Percentiles rank a stretch among this genome's conserved stretches.
These are phyloP conservation scores for Plasmopara viticola DNA, from an alignment of 352 stramenopile species.

Conservation along the genomic window DNA sequence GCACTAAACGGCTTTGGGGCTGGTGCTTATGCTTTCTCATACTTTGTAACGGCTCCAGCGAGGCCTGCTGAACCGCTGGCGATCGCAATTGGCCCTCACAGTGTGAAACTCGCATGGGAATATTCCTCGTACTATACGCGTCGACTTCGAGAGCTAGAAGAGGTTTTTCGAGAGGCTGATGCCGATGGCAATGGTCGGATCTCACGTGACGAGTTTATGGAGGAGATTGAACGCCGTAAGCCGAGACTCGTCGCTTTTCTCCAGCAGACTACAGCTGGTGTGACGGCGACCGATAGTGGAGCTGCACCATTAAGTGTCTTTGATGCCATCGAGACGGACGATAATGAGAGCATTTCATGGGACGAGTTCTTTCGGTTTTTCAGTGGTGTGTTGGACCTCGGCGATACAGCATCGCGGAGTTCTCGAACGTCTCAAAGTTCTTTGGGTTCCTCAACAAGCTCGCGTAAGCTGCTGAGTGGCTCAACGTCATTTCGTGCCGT, in stretches of 20 bases:
- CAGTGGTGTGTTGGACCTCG: slow-evolving; percentile 46
- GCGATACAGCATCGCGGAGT: slow-evolving; percentile 18
- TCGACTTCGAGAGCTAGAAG: slow-evolving; percentile 63
- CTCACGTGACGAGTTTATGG: slow-evolving; percentile 81
- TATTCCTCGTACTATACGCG: slow-evolving; percentile 56
- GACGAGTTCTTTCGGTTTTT: slow-evolving; percentile 80
- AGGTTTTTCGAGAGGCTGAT: slow-evolving; percentile 81
- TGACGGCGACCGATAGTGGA: not conserved
- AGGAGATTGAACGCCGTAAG: slow-evolving; percentile 74
- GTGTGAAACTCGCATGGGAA: slow-evolving; percentile 74
- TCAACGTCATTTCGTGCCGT: slow-evolving; percentile 14
- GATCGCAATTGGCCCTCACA: slow-evolving; percentile 56
- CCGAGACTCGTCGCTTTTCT: slow-evolving; percentile 69
- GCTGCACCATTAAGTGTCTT: slow-evolving; percentile 64
- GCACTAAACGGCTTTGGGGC: slow-evolving; percentile 89
- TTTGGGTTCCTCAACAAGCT: slow-evolving; percentile 10
- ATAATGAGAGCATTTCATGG: slow-evolving; percentile 86
- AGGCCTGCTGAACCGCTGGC: slow-evolving; percentile 62
- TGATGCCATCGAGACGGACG: slow-evolving; percentile 85
- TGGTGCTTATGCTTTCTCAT: slow-evolving; percentile 74
- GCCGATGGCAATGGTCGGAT: slow-evolving; percentile 64
- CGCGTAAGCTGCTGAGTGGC: slow-evolving; percentile 12
- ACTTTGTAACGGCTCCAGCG: slow-evolving; percentile 78
- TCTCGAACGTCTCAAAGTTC: slow-evolving; percentile 12
- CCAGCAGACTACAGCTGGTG: slow-evolving; percentile 41